Base-by-base conservation (phyloP, 2,329 filamentous ascomycete genomes). In the Tolypocladium sp. region DNA sequence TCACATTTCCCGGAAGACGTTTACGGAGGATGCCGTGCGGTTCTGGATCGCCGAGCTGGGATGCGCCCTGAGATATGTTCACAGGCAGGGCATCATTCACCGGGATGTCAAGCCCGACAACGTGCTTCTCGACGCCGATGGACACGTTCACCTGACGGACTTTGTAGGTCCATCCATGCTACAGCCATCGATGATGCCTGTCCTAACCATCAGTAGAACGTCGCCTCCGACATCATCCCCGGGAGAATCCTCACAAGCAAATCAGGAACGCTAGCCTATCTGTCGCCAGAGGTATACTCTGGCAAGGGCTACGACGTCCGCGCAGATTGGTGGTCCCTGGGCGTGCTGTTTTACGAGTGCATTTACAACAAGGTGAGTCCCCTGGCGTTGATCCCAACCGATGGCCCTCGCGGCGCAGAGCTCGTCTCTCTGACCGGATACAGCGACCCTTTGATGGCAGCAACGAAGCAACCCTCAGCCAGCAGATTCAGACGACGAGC, bases 321-420 rank as follows among this genome's bases (percentile, higher is more conserved):
- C 66, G 92, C 94, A 49, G 94, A 99, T 72, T 99, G 94, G 94
- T 99, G 94, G 94, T 97, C 94, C 7, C 76, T 99, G 27, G 94
- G 94, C 55, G 94, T 99, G 53, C 83, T 96, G n/a, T 97, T 97
- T 73, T 99, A 97, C 74, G 94, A 99, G 74, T 97, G 94, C 81
- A 97, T 99, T 64, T 99, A 97, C 78, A 96, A 95, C 77, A 97
- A 95, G 87, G 91, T 92, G 75, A 57, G 80, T 70, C 10, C 27
- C 27, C 30, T n/a, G 27, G 9, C 7, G 6, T 30, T 27, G 25
- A 20, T 13, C 5, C 5, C 25, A 10, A 20, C 13, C 15, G 15
- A 13, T n/a, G 4, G 9, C 1, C 17, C 9, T 20, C 15, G 20
- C 17, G 9, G 27, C 9, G 49, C 2, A 13, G 20, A 12, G 5